A percentile compares a stretch with the other conserved stretches of the same genome.
Conservation (phyloP, 176 grass and related monocot species). For the Metroxylon sagu region DNA sequence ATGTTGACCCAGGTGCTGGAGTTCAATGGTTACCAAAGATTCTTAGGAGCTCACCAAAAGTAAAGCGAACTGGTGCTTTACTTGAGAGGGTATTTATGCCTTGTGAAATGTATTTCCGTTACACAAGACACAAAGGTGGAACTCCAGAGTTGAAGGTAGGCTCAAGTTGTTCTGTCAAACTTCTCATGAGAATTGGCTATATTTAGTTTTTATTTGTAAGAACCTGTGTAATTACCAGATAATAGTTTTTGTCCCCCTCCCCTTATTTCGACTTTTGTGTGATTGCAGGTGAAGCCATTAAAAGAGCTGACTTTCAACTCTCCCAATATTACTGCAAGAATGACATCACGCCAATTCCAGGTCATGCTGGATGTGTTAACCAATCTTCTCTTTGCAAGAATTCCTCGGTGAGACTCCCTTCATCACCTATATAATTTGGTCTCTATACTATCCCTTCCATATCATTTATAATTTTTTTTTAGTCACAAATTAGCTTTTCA, state of each 20-base stretch:
- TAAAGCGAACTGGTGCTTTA: slow-evolving; percentile 89
- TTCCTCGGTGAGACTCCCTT: slow-evolving; percentile 44
- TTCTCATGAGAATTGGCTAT: too few species aligned
- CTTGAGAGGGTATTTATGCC: slow-evolving; percentile 97
- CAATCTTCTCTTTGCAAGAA: slow-evolving; percentile 87
- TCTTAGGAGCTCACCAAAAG: slow-evolving; percentile 59
- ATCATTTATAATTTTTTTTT: too few species aligned
- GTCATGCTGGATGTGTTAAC: slow-evolving; percentile 97
- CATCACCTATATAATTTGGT: not conserved
- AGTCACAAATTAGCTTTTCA: too few species aligned
- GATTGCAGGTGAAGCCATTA: slow-evolving; percentile 79
- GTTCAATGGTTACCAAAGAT: slow-evolving; percentile 98
- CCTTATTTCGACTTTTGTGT: slow-evolving; percentile 16
- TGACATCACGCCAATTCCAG: slow-evolving; percentile 97
- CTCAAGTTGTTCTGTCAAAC: not conserved
- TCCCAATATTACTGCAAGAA: slow-evolving; percentile 80
- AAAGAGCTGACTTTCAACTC: slow-evolving; percentile 95
- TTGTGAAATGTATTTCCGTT: slow-evolving; percentile 95
- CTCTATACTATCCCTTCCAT: too few species aligned
- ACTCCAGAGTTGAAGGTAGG: slow-evolving; percentile 82
- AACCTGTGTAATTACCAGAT: slow-evolving; percentile 5
- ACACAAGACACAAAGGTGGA: slow-evolving; percentile 86
- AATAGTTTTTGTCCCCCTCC: slow-evolving; percentile 13
- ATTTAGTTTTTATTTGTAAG: slow-evolving; percentile 8
- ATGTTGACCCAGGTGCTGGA: slow-evolving; percentile 97